phyloP scores from a whole-genome alignment of 352 stramenopile genomes.

The Blastocystis sp. region DNA sequence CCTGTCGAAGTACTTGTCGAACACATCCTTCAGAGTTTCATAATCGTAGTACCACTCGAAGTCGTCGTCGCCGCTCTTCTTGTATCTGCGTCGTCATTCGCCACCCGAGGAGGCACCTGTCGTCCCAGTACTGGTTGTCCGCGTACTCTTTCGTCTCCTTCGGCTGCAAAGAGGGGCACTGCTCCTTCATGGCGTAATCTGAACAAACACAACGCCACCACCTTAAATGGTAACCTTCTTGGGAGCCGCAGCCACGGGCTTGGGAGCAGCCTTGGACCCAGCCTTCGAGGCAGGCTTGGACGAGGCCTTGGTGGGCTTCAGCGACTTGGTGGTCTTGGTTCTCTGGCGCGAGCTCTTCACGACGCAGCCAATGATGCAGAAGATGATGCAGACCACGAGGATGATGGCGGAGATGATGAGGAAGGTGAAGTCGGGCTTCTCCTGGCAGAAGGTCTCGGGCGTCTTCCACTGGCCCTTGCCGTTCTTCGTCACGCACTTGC shows the following conservation, averaged over 20 bases:
- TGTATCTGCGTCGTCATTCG: constrained; percentile 19
- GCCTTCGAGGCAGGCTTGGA: background rate
- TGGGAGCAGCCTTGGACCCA: background rate
- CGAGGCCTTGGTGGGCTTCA: constrained; percentile 6
- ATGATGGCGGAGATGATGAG: constrained; percentile 22
- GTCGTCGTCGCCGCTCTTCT: constrained; percentile 44
- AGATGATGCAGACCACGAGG: constrained; percentile 48
- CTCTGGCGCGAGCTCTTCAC: constrained; percentile 24
- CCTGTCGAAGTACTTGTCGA: constrained; percentile 41
- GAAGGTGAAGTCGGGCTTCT: constrained; percentile 52
- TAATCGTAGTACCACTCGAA: constrained; percentile 69
- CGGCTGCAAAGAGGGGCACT: background rate
- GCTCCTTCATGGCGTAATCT: background rate
- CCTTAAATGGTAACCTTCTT: constrained; percentile 59
- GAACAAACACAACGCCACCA: background rate
- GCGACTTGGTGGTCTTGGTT: constrained; percentile 8
- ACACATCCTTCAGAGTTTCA: constrained; percentile 54
- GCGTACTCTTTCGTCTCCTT: constrained; percentile 51
- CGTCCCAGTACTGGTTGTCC: constrained; percentile 55
- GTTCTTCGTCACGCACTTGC: background rate
- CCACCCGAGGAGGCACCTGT: background rate
- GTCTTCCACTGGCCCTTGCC: background rate
- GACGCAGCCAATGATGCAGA: constrained; percentile 23
- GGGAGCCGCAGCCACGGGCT: background rate
- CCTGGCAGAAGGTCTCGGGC: constrained; percentile 42